Base-by-base conservation (phyloP, 106 monocot genomes). In the Platanthera guangdongensis region DNA sequence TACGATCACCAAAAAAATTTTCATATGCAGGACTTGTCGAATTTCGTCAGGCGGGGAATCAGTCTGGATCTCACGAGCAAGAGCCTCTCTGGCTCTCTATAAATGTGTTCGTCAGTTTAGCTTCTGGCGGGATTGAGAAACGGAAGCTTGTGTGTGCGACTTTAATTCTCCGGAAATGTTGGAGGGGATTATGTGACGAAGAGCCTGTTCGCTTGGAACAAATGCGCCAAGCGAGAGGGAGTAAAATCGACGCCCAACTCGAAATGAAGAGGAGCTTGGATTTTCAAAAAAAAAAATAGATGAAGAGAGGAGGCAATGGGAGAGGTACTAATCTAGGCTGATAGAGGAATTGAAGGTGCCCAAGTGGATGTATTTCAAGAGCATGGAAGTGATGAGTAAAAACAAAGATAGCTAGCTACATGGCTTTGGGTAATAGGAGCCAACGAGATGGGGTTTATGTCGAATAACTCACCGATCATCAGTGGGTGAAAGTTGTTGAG, bases 201-300 rank as follows among this genome's bases (percentile, higher is more conserved):
- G 96, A 47, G 93, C 96, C 48, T 84, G 81, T 21, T 81, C 88
- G 5, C 86, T 97, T 18, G 96, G 96, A 55, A 84, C 93, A 7
- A 93, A 97, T 79, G 93, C 94, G 64, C 96, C 96, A 0, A 97
- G 93, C 65, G 96, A 97, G 78, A 81, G 93, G 74, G 96, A 97
- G 76, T 93, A 91, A 84, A 97, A 97, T 68, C 87, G 93, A 25
- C 87, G 93, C 52, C 89, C 96, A 28, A 91, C 93, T 19, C 83
- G 93, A 21, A 82, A 59, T 49, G 96, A 97, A 15, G 86, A 97
- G 50, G 96, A 97, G 74, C 93, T 87, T 70, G 89, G 96, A 90
- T 69, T 96, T 54, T 96, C 93, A 76, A 91, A 93, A 68, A 91
- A 93, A 68, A 88, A 93, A 76, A 96, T 96, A 93, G 93, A 96